Base-by-base conservation (phyloP, 106 monocot genomes). In the Apostasia ramifera region DNA sequence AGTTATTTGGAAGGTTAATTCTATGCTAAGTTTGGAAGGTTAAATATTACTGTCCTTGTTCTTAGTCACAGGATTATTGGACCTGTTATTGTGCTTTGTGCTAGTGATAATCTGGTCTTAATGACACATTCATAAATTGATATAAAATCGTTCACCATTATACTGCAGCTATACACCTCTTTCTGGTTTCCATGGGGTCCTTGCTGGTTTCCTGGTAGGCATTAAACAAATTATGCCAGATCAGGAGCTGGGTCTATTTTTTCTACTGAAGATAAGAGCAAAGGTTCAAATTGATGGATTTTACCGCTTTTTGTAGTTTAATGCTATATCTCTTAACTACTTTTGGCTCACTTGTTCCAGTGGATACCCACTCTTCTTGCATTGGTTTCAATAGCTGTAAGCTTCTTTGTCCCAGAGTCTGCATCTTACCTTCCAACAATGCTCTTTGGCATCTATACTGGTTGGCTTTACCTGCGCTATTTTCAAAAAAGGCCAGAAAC, bases 391-490 rank as follows among this genome's bases (percentile, higher is more conserved):
- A 15, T 84, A 66, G 83, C 75, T 42, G 48, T 74, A 52, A 88
- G 91, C 73, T 84, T 95, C 71, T 86, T 95, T 42, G 43, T 70
- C 43, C 57, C 56, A 42, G 88, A 82, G 51, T 71, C 83, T 39
- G 50, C 76, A 42, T 79, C 91, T 14, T 88, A 82, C 55, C 73
- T 95, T 55, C 91, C 95, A 71, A 82, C 74, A 40, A 55, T 95
- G 52, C 63, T 95, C 72, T 95, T 88, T 88, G 95, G 95, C 53
- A 81, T 82, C 64, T 95, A 95, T 67, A 85, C 73, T 50, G 82
- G 95, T 76, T 95, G 95, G 95, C 79, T 88, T 62, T 95, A 95
- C 78, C 76, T 95, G 70, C 78, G 95, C 1, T 95, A 95, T 74
- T 86, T 95, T 61, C 95, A 95, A 80, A 91, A 42, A 76, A 86